Evolutionary conservation across 129 eudicot species (phyloP).

Genomic region (Scalesia atractyloides): DNA sequence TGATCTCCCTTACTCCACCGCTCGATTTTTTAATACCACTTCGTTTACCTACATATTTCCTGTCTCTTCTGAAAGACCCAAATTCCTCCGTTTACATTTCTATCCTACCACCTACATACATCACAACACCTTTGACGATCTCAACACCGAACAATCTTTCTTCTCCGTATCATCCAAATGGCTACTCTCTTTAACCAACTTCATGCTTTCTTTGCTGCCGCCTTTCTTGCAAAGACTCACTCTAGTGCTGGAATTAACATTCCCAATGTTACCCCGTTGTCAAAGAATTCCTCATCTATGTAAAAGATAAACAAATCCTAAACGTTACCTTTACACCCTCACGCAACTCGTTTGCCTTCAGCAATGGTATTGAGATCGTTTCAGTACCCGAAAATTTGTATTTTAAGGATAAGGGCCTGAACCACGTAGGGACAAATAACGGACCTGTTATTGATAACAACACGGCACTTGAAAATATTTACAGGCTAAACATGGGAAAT

Average conservation of each 20-base stretch:
- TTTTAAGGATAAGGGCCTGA: not conserved
- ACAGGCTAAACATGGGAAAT: constrained; percentile 44
- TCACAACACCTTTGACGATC: not conserved
- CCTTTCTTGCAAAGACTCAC: not conserved
- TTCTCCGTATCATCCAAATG: constrained; percentile 30
- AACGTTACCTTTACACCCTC: constrained; percentile 45
- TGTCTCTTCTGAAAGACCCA: not conserved
- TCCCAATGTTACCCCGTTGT: not conserved
- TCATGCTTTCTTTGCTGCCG: constrained; percentile 34
- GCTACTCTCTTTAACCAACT: constrained; percentile 46
- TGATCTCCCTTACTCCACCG: not conserved
- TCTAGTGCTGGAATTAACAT: not conserved
- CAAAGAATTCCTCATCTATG: constrained; percentile 21
- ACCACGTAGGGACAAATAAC: not conserved
- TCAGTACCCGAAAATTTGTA: constrained; percentile 48
- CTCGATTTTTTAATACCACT: not conserved
- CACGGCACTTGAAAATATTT: constrained; percentile 37
- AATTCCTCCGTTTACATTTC: not conserved
- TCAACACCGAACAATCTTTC: constrained; percentile 19
- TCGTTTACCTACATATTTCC: not conserved
- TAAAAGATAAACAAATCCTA: constrained; percentile 19
- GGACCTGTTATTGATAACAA: not conserved
- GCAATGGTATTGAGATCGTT: constrained; percentile 61
- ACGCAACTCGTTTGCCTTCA: constrained; percentile 45
- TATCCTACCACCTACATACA: constrained; percentile 25